Base-by-base conservation (phyloP, 2,329 filamentous ascomycete species). In the Arthrinium puccinioides region DNA sequence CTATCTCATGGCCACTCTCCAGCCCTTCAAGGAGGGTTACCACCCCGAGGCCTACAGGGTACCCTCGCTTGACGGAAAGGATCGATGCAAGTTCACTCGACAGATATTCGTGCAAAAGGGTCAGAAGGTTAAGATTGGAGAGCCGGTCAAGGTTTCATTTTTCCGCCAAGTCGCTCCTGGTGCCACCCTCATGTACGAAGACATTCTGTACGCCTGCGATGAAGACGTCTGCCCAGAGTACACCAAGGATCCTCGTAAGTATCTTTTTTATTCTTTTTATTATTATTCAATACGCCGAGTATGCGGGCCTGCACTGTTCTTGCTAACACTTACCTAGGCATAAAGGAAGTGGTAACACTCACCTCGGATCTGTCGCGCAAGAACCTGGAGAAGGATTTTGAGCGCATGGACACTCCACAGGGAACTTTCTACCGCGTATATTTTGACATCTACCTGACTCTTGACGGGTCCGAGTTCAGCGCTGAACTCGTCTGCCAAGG, bases 41-140 rank as follows among this genome's bases (percentile, higher is more conserved):
- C 92, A 98, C 60, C 92, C 92, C 9, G 92, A 98, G 62, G 89
- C 94, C 36, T 98, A 97, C 69, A 88, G 92, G 57, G 92, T 97
- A 18, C 92, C 92, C 14, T 94, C 87, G 44, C 75, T 98, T 39
- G 92, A 98, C 53, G 92, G 92, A 55, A 95, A 96, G 62, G 92
- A 98, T 56, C 79, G 92, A 43, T 98, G 92, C 82, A 97, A 97
- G 67, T 97, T 97, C 60, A 97, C 92, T 2, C 74, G 92, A 37
- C 92, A 98, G 59, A 97, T 98, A 39, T 98, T 97, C 52, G 90
- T 98, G 47, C 92, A 96, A 56, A 97, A 96, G 69, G 92, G 92
- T 13, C 92, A 98, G 63, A 84, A 94, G 62, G 89, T 98, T 65
- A 97, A 97, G 81, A 97, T 95, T 61, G 92, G 92, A 53, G 92